These are phyloP conservation scores for Agaricus sinodeliciosus DNA, from an alignment of 768 basidiomycete genomes.

Conservation along the genomic window DNA sequence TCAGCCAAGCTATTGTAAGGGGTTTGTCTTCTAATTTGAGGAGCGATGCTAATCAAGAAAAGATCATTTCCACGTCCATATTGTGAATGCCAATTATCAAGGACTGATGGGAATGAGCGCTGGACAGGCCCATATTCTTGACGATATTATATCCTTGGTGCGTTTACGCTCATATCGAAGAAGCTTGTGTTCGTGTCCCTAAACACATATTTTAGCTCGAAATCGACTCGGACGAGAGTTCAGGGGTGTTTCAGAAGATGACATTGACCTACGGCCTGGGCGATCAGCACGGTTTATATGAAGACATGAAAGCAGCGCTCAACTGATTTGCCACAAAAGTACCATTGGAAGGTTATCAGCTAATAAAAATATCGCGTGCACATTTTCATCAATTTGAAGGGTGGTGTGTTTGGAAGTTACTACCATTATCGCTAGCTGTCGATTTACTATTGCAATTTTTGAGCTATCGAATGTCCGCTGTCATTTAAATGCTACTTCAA, in stretches of 20 bases:
- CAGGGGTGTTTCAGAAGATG: constrained; percentile 58
- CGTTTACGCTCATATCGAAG: constrained; percentile 11
- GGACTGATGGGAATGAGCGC: constrained; percentile 68
- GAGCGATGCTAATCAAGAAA: background rate
- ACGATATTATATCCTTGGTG: constrained; percentile 86
- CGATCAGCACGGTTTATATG: constrained; percentile 56
- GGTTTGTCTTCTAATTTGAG: too few species aligned
- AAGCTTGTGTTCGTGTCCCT: background rate
- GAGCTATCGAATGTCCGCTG: too few species aligned
- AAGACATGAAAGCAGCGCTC: constrained; percentile 4
- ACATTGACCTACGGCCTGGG: constrained; percentile 82
- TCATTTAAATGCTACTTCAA: too few species aligned
- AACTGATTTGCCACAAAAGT: background rate
- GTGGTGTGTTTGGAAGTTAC: too few species aligned
- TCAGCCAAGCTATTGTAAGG: constrained; percentile 91
- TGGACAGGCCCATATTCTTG: constrained; percentile 89
- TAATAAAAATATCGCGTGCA: background rate
- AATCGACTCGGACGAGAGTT: constrained; percentile 52
- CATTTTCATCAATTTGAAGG: background rate
- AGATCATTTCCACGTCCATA: constrained; percentile 96
- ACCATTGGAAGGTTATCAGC: background rate
- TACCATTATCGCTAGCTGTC: too few species aligned
- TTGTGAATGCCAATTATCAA: constrained; percentile 68
- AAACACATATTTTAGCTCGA: constrained; percentile 27
- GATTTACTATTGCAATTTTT: too few species aligned